phyloP scores from a whole-genome alignment of 2,329 filamentous ascomycete genomes.

The Colletotrichum sp. region DNA sequence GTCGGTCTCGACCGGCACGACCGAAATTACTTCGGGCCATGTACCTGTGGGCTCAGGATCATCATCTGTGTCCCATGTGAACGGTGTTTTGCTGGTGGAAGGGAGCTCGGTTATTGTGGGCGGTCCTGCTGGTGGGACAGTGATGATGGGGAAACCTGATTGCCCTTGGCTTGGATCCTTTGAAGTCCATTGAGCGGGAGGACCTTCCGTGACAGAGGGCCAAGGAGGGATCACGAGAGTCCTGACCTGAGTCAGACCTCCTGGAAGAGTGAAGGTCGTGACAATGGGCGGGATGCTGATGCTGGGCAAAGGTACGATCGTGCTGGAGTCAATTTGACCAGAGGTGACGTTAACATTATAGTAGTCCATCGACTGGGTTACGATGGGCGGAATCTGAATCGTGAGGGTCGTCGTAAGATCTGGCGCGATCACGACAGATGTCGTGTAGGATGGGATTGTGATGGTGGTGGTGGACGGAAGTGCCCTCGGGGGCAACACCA shows the following conservation, averaged over 20 bases:
- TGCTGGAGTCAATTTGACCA: not conserved
- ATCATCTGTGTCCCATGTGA: not conserved
- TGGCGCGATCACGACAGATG: not conserved
- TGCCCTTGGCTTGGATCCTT: not conserved
- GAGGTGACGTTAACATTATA: not conserved
- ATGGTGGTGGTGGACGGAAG: not conserved
- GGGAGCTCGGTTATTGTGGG: not conserved
- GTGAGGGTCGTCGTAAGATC: not conserved
- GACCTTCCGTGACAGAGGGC: not conserved
- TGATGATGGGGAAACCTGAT: not conserved
- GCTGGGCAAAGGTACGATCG: not conserved
- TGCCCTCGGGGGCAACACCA: not conserved
- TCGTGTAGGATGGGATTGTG: not conserved
- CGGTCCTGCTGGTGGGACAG: not conserved
- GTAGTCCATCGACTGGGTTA: not conserved
- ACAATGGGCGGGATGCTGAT: not conserved
- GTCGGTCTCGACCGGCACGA: not conserved
- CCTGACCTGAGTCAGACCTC: not conserved
- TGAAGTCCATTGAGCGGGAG: not conserved
- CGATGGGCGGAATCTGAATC: not conserved
- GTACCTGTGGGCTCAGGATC: not conserved
- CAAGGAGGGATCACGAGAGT: not conserved
- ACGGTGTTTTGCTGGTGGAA: not conserved
- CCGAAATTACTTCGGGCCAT: not conserved
- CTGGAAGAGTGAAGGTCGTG: not conserved